phyloP scores from a whole-genome alignment of 1,284 basidiomycete species.

The Macrocybe sp. region DNA sequence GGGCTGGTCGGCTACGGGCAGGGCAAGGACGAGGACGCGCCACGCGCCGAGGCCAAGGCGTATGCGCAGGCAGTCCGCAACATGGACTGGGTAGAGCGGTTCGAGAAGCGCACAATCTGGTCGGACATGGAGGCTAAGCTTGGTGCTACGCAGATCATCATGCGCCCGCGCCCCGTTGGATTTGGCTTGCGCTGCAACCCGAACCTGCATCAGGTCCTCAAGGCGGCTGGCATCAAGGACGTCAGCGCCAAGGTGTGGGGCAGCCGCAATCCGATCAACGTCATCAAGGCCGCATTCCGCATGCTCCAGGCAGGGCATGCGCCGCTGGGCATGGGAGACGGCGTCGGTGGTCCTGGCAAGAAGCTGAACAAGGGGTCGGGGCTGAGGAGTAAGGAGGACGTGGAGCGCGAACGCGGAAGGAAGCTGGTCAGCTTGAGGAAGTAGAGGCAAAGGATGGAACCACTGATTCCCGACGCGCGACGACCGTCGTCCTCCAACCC shows the following conservation, averaged over 20 bases:
- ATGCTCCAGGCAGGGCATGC: conserved; percentile 70
- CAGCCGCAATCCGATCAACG: conserved; percentile 74
- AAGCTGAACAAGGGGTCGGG: conserved; percentile 67
- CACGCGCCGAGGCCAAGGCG: conserved; percentile 62
- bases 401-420: conserved; percentile 72
- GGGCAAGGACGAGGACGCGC: conserved; percentile 68
- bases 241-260: conserved; percentile 93
- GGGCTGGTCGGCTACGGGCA: conserved; percentile 91
- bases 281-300: conserved; percentile 52
- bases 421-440: conserved; percentile 57
- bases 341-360: conserved; percentile 64
- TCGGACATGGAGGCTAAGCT: conserved; percentile 83
- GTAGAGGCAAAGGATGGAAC: conserved; percentile 15
- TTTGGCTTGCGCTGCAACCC: conserved; percentile 93
- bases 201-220: conserved; percentile 82
- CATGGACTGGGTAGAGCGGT: conserved; percentile 89
- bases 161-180: conserved; percentile 89
- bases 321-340: conserved; percentile 73
- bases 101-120: conserved; percentile 90
- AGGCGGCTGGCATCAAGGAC: conserved; percentile 93
- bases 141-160: conserved; percentile 78
- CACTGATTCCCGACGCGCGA: too few relatives aligned
- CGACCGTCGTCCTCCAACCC: too few relatives aligned
- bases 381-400: conserved; percentile 54
- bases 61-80: conserved; percentile 74